Percentiles rank a stretch among this genome's conserved stretches.
phyloP scores from a whole-genome alignment of 306 rosid genomes.

The Senna siamea region DNA sequence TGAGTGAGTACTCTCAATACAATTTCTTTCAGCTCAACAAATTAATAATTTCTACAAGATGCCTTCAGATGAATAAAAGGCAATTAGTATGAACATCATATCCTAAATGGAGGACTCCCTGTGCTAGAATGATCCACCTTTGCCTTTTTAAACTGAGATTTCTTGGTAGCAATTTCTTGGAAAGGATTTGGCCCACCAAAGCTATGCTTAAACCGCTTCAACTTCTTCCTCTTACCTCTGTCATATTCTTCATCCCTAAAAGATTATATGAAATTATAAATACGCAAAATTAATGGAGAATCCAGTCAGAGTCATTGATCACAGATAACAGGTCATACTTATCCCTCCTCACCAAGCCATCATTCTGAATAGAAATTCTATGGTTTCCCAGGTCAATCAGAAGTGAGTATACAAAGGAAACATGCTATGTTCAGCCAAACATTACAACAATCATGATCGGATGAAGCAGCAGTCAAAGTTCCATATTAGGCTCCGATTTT shows the following conservation, averaged over 20 bases:
- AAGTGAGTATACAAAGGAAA: background rate
- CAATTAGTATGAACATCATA: constrained; percentile 42
- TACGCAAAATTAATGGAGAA: background rate
- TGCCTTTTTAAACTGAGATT: constrained; percentile 47
- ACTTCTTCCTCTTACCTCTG: constrained; percentile 80
- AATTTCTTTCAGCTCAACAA: constrained; percentile 41
- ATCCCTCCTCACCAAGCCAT: background rate
- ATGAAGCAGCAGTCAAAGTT: background rate
- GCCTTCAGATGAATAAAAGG: constrained; percentile 4
- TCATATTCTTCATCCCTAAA: constrained; percentile 92
- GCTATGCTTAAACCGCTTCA: constrained; percentile 49
- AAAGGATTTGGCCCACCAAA: constrained; percentile 74
- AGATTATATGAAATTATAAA: background rate
- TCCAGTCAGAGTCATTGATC: background rate
- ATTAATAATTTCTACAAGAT: constrained; percentile 36
- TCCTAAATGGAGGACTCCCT: constrained; percentile 73
- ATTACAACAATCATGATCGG: background rate
- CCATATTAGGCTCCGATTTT: too few species aligned
- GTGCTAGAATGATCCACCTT: constrained; percentile 56
- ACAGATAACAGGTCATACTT: background rate
- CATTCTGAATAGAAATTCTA: constrained; percentile 10
- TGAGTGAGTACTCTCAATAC: constrained; percentile 39
- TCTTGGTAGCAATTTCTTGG: constrained; percentile 68
- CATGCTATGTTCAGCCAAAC: constrained; percentile 1
- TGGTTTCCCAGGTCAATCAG: background rate